Percentiles rank a stretch among this genome's conserved stretches.
Conservation (phyloP, 2,329 filamentous ascomycete genomes). For the Berkeleyomyces basicola region DNA sequence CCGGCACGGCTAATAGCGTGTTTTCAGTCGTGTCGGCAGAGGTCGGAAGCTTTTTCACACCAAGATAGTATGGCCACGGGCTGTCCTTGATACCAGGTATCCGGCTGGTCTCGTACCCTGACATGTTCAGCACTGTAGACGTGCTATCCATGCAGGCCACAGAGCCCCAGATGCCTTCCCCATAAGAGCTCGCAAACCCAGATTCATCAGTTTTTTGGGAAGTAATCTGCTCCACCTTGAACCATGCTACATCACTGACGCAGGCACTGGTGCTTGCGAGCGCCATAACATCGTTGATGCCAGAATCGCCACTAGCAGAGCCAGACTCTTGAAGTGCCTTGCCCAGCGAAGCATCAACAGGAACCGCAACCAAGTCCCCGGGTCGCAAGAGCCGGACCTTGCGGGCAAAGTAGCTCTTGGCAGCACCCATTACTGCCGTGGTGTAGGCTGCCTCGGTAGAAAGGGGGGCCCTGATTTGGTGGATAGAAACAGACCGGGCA, state of each 20-base stretch:
- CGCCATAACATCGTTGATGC: constrained; percentile 54
- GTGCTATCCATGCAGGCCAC: constrained; percentile 74
- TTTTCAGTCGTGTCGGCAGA: constrained; percentile 18
- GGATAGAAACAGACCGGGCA: constrained; percentile 63
- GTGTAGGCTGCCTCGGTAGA: constrained; percentile 76
- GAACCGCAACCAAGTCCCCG: constrained; percentile 77
- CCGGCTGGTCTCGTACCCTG: constrained; percentile 68
- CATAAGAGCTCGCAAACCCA: constrained; percentile 35
- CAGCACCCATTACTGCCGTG: constrained; percentile 65
- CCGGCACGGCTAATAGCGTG: constrained; percentile 25
- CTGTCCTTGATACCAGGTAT: constrained; percentile 61
- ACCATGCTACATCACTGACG: constrained; percentile 64
- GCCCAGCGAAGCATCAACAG: constrained; percentile 73
- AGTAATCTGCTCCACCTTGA: constrained; percentile 65
- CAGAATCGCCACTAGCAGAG: constrained; percentile 34
- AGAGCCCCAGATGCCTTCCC: constrained; percentile 63
- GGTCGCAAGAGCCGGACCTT: constrained; percentile 68
- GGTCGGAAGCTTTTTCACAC: constrained; percentile 49
- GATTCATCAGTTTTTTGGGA: constrained; percentile 33
- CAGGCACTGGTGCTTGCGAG: constrained; percentile 23
- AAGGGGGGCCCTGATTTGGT: constrained; percentile 76
- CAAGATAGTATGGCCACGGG: constrained; percentile 82
- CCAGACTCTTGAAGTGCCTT: constrained; percentile 60
- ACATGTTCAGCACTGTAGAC: constrained; percentile 78
- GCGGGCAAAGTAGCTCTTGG: constrained; percentile 78